Conservation (phyloP, 1,284 basidiomycete species). For the Moesziomyces antarcticus region DNA sequence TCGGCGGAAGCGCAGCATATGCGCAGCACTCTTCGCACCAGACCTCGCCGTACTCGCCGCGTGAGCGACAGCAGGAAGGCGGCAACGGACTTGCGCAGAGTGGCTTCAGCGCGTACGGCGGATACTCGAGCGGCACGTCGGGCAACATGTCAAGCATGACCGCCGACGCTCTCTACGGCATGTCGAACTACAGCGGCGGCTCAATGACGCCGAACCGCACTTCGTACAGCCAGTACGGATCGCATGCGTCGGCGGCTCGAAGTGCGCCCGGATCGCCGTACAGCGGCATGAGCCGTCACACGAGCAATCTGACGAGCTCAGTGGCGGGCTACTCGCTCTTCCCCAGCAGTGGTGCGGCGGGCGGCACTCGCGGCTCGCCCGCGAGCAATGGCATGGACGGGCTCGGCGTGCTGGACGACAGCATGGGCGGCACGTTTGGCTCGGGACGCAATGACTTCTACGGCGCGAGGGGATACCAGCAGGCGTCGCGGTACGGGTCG, state of each 20-base stretch:
- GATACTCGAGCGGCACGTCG: conserved; percentile 17
- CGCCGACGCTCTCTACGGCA: conserved; percentile 32
- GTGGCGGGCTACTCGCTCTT: conserved; percentile 45
- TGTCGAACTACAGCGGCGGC: conserved; percentile 32
- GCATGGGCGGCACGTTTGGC: conserved; percentile 10
- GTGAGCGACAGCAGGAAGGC: conserved; percentile 39
- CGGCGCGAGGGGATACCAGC: conserved; percentile 37
- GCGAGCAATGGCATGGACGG: conserved; percentile 30
- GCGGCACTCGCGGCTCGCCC: conserved; percentile 16
- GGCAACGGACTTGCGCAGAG: conserved; percentile 18
- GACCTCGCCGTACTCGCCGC: conserved; percentile 31
- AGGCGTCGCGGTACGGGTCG: background rate
- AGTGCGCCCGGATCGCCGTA: conserved; percentile 48
- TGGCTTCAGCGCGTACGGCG: conserved; percentile 41
- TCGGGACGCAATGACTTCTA: conserved; percentile 32
- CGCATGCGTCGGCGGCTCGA: conserved; percentile 35
- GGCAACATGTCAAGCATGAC: conserved; percentile 25
- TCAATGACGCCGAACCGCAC: conserved; percentile 40
- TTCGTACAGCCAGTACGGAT: conserved; percentile 19
- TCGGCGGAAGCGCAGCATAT: conserved; percentile 25
- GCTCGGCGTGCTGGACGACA: conserved; percentile 35
- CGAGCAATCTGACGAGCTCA: conserved; percentile 26
- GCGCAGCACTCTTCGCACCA: conserved; percentile 7
- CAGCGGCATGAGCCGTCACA: conserved; percentile 40
- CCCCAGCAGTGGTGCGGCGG: conserved; percentile 18